A percentile compares a stretch with the other conserved stretches of the same genome.
phyloP scores from a whole-genome alignment of 1,139 yeast species.

The Candida neerlandica region DNA sequence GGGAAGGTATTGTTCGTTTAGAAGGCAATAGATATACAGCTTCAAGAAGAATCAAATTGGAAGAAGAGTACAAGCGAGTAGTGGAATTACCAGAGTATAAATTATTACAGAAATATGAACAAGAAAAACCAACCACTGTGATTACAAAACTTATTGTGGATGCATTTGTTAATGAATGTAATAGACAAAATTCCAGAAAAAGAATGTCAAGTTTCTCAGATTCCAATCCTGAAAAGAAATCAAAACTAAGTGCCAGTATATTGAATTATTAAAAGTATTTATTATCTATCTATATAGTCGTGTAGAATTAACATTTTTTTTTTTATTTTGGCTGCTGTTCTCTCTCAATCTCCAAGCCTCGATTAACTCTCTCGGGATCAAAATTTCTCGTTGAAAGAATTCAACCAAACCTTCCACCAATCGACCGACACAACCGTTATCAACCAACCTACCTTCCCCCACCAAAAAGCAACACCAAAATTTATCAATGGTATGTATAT shows the following conservation, averaged over 20 bases:
- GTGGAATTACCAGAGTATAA: constrained; percentile 3
- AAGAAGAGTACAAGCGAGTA: constrained; percentile 4
- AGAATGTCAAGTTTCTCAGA: constrained; percentile 11
- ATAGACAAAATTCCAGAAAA: constrained; percentile 12
- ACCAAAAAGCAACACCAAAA: not conserved
- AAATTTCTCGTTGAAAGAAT: not conserved
- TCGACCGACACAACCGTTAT: not conserved
- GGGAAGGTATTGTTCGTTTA: not conserved
- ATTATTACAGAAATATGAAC: not conserved
- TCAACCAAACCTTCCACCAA: not conserved
- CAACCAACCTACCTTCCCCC: not conserved
- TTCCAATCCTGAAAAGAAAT: constrained; percentile 12
- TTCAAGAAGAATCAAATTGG: not conserved
- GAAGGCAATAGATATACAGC: constrained; percentile 2
- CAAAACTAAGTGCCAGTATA: constrained; percentile 12
- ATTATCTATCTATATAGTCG: constrained; percentile 5
- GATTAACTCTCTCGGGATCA: not conserved
- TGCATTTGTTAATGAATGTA: constrained; percentile 6
- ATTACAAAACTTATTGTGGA: constrained; percentile 7
- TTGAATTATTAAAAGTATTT: constrained; percentile 17
- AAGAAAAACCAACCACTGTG: not conserved
- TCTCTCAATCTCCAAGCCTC: not conserved
- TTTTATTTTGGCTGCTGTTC: too few species aligned
- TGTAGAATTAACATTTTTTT: constrained; percentile 2
- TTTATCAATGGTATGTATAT: constrained; percentile 9